Evolutionary conservation across 2,329 filamentous ascomycete species (phyloP).

Genomic region (Aspergillus felis): DNA sequence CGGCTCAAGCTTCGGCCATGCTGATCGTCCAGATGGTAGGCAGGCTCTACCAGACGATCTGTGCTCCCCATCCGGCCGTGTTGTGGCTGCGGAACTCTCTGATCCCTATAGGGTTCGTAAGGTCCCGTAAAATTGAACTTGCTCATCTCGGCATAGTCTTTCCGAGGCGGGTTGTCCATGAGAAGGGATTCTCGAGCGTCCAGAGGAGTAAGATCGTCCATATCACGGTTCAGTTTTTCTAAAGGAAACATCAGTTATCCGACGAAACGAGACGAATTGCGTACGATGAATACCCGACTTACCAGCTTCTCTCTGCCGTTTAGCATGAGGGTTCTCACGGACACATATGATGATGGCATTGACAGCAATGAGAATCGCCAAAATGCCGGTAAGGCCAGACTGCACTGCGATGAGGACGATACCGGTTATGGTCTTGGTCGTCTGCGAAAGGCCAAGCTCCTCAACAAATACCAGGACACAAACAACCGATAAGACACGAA

Average conservation of each 20-base stretch:
- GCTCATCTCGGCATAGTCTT: conserved; percentile 34
- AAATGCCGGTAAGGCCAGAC: conserved; percentile 71
- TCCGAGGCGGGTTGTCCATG: conserved; percentile 54
- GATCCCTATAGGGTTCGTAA: conserved; percentile 40
- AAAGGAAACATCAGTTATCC: conserved; percentile 17
- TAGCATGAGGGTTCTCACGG: conserved; percentile 85
- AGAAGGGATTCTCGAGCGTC: conserved; percentile 70
- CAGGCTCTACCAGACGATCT: conserved; percentile 30
- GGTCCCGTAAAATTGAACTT: conserved; percentile 39
- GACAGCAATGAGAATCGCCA: conserved; percentile 83
- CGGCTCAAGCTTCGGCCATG: conserved; percentile 25
- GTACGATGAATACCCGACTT: conserved; percentile 41
- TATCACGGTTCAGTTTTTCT: conserved; percentile 74
- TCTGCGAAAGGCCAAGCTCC: conserved; percentile 82
- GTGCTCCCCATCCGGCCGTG: conserved; percentile 30
- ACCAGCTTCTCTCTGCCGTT: conserved; percentile 85
- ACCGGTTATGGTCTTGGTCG: conserved; percentile 89
- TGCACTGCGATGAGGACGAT: conserved; percentile 93
- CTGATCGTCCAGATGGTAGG: conserved; percentile 22
- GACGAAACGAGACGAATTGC: conserved; percentile 8
- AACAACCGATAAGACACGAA: conserved; percentile 80
- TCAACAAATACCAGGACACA: conserved; percentile 94
- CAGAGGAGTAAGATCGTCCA: conserved; percentile 79
- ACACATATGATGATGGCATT: conserved; percentile 81
- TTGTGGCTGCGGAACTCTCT: conserved; percentile 19